Evolutionary conservation across 1,284 basidiomycete species (phyloP), one percentile per base, ranked within the genome.

Genomic region (Pseudozyma pruni): DNA sequence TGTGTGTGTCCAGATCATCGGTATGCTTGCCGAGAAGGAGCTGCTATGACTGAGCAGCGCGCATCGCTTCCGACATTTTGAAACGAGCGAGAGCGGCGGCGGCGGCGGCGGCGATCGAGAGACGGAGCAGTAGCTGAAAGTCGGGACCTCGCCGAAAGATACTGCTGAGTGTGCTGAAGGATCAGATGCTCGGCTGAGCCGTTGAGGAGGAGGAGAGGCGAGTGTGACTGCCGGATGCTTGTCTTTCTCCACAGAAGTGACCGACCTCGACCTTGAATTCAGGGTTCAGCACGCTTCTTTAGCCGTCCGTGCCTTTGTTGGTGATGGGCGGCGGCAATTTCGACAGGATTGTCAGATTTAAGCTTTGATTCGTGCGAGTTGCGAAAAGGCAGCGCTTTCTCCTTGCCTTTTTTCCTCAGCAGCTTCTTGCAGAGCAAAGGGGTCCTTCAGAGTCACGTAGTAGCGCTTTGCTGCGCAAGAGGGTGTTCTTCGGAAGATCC

Each of bases 281-380:
- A 53, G 50, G 50, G 50, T 53, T 53, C 50, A 53, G 38, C 29
- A 34, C n/a, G 29, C 19, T 19, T 31, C 27, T 17, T 17, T 14
- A 29, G 40, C 14, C n/a, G n/a, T n/a, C n/a, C n/a, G n/a, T n/a
- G n/a, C n/a, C n/a, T n/a, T 29, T 11, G 27, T 29, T 29, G 11
- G 11, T 7, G 27, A 7, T 29, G 27, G 11, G 27, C 27, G 7
- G 27, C 27, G 27, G 6, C 27, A 6, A 29, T 29, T 29, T 29
- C 7, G 27, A 11, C 27, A 29, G 11, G 27, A 11, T 7, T 29
- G 27, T 29, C 27, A 29, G 27, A 29, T 29, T 43, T 48, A 56
- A 40, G 34, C 33, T 56, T 39, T 48, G 40, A 48, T 29, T 56
- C 53, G 53, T 56, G 45, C 53, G 53, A 19, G 34, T 33, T 23